Conservation (phyloP, 805 yeast genomes). For the Metschnikowia bowlesiae region DNA sequence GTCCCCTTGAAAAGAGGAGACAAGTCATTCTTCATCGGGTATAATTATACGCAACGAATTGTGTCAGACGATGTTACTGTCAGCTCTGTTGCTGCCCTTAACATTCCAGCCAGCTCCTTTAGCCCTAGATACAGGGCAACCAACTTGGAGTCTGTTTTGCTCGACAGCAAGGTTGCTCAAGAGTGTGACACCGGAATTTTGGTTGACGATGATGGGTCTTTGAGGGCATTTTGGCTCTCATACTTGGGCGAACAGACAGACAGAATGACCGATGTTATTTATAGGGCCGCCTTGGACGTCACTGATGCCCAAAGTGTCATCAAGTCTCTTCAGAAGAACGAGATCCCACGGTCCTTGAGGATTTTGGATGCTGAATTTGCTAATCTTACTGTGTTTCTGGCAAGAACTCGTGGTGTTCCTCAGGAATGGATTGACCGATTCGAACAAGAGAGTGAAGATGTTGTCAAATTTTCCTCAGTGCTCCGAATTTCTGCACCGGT, state of each 20-base stretch:
- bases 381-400: conserved; percentile 63
- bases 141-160: conserved; percentile 69
- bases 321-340: conserved; percentile 46
- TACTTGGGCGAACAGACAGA: conserved; percentile 73
- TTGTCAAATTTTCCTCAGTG: conserved; percentile 69
- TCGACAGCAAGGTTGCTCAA: conserved; percentile 67
- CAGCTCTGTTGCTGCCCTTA: conserved; percentile 69
- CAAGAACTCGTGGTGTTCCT: conserved; percentile 83
- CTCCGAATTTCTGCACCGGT: conserved; percentile 57
- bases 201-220: conserved; percentile 70
- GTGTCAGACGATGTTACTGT: conserved; percentile 73
- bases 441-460: conserved; percentile 59
- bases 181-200: conserved; percentile 79
- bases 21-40: conserved; percentile 73
- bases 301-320: conserved; percentile 59
- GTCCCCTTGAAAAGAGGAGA: conserved; percentile 69
- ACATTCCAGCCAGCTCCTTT: conserved; percentile 61
- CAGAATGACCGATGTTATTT: conserved; percentile 50
- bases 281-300: conserved; percentile 73
- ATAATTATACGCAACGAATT: conserved; percentile 62
- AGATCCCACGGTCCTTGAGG: conserved; percentile 48
- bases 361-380: conserved; percentile 78
- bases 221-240: conserved; percentile 82
- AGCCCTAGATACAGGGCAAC: conserved; percentile 84
- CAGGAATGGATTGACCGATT: conserved; percentile 73